Percentiles rank a stretch among this genome's conserved stretches.
Conservation (phyloP, 331 rosid species). For the Cucumis variabilis region DNA sequence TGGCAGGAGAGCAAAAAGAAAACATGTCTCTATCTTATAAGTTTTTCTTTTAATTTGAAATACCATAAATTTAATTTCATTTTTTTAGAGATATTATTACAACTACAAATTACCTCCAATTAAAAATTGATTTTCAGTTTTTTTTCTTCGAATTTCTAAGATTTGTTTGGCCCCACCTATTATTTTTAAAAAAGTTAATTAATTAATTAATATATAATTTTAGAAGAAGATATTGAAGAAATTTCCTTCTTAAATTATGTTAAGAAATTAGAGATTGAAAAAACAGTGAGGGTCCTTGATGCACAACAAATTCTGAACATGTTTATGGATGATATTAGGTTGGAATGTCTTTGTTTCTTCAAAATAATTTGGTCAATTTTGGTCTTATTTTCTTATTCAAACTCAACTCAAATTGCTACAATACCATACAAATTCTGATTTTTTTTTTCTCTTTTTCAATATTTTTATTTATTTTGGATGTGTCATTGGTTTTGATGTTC, state of each 20-base stretch:
- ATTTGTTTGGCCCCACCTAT: too few relatives aligned
- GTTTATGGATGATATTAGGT: conserved; percentile 17
- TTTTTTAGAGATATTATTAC: too few relatives aligned
- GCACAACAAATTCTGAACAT: conserved; percentile 20
- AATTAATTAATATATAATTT: too few relatives aligned
- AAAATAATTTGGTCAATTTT: background rate
- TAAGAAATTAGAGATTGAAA: background rate
- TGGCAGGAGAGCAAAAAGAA: too few relatives aligned
- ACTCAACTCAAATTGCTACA: background rate
- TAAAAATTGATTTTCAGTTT: conserved; percentile 1
- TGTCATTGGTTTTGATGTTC: background rate
- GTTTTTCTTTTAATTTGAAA: too few relatives aligned
- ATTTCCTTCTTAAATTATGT: background rate
- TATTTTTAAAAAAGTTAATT: too few relatives aligned
- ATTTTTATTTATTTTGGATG: background rate
- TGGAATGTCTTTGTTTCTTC: conserved; percentile 15
- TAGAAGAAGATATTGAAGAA: background rate
- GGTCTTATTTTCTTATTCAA: conserved; percentile 1
- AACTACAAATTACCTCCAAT: too few relatives aligned
- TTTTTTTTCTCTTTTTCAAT: background rate
- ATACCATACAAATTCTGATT: background rate
- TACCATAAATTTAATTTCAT: too few relatives aligned
- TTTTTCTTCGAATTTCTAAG: too few relatives aligned
- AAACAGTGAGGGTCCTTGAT: conserved; percentile 22
- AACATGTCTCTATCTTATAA: too few relatives aligned